Conservation (phyloP, 2,329 filamentous ascomycete genomes). For the Westerdykella ornata region DNA sequence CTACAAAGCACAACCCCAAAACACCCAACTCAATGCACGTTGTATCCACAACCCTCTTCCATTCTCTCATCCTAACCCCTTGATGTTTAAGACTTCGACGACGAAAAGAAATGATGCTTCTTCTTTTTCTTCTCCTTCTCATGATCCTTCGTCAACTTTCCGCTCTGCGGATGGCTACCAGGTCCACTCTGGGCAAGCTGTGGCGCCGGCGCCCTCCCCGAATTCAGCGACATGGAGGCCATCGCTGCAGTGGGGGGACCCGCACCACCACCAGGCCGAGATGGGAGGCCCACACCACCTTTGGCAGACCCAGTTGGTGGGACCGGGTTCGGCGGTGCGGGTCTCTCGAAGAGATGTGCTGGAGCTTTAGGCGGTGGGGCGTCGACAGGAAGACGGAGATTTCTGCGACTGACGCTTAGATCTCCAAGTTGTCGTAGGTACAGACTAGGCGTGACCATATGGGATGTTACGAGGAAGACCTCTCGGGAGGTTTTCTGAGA, state of each 20-base stretch:
- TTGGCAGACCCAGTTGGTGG: conserved; percentile 32
- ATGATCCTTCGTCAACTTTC: conserved; percentile 8
- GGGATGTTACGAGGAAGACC: conserved; percentile 79
- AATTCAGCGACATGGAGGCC: conserved; percentile 29
- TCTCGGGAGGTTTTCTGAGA: conserved; percentile 67
- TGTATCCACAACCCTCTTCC: too few relatives aligned
- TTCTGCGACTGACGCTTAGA: conserved; percentile 65
- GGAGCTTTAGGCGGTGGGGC: conserved; percentile 75
- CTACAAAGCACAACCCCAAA: too few relatives aligned
- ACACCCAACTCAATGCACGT: too few relatives aligned
- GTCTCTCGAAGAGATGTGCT: conserved; percentile 74
- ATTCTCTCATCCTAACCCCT: too few relatives aligned
- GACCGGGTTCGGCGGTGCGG: conserved; percentile 50
- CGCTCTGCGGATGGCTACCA: conserved; percentile 7
- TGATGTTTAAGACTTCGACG: conserved; percentile 9
- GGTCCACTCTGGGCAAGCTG: conserved; percentile 5
- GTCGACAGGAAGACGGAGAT: conserved; percentile 74
- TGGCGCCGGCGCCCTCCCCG: conserved; percentile 10
- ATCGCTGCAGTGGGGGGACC: conserved; percentile 32
- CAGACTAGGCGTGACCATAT: conserved; percentile 82
- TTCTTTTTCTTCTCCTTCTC: conserved; percentile 46
- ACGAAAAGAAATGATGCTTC: conserved; percentile 51
- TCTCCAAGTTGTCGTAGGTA: conserved; percentile 80
- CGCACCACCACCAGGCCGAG: conserved; percentile 21
- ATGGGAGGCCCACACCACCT: conserved; percentile 22